Base-by-base conservation (phyloP, 352 stramenopile species). In the Pythium phragmitis region DNA sequence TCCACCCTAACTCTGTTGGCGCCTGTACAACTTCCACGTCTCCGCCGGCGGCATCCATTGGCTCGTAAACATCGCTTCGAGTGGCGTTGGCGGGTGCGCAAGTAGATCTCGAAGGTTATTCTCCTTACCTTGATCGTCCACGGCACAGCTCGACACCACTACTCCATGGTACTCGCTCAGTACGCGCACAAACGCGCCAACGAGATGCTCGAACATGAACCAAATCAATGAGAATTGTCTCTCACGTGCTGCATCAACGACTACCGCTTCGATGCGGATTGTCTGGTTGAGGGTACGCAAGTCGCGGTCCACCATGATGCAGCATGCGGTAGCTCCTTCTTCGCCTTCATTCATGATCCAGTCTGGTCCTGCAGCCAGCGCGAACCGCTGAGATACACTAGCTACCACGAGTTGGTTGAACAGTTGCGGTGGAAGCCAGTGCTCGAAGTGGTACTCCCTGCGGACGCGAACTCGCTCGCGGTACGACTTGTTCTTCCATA, bases 381-480 rank as follows among this genome's bases (percentile, higher is more conserved):
- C 9, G 11, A 52, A 11, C 9, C 8, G 17, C 46, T 3, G 46
- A 26, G 46, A 52, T 9, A 28, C 26, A 8, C 45, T 62, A 9
- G 45, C 21, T 48, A 68, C 60, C 1, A 49, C 60, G 16, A 72
- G 21, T 13, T 72, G 57, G 30, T 68, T 59, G n/a, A 65, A 72
- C 0, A 72, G 19, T 23, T 53, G 56, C 30, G 63, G 43, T 2
- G 60, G 59, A 17, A 68, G 55, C 1, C 55, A 39, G 19, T 55
- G 30, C 21, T 63, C 47, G 23, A 72, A 68, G 2, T 46, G 36
- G 36, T 68, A 72, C 23, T 72, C 59, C 60, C 65, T 68, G 28
- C 53, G 54, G 11, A 68, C 59, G 17, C 33, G 63, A 13, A 39
- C 28, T 7, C 39, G 17, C 17, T 46, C 39, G 7, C 13, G 4